Evolutionary conservation across 768 basidiomycete genomes (phyloP), one percentile per base, ranked within the genome.

Genomic region (Suillus fuscotomentosus): DNA sequence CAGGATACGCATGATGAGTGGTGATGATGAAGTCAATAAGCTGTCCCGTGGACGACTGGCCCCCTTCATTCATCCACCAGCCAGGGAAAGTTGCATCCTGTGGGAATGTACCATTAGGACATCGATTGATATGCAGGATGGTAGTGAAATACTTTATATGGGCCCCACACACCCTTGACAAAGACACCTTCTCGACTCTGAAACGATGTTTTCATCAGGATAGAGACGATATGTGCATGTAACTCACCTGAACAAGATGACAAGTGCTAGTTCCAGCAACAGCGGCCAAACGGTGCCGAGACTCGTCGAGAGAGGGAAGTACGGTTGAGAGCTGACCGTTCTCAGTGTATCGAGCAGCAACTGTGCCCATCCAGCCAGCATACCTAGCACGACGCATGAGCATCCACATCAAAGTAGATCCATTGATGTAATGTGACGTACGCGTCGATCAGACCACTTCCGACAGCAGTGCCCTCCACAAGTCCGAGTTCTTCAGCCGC

Each of bases 31-130:
- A 98, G 72, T 99, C 94, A 63, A 99, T 95, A 10, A 99, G 84
- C 88, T 73, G 60, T n/a, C 97, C 97, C 0, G 97, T 99, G 0
- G 95, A 96, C 9, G 95, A 97, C 77, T 99, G 97, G 3, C 97
- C 97, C 48, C 97, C 97, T 78, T 99, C 97, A 72, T 96, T 99
- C 95, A 98, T 97, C 97, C 97, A 99, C 90, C 94, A 96, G n/a
- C 90, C 95, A 51, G 88, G 88, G 78, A 98, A 95, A 34, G 96
- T 84, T 8, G 95, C 89, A 71, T 98, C 90, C 86, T 92, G 68
- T 27, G 24, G 5, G 10, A 3, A 17, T 41, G 3, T 13, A 36
- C 4, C 10, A 3, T 59, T 27, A 66, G 66, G 70, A 76, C 8
- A 55, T 4, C 62, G 45, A 38, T 15, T 15, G 51, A 27, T 42